Percentiles rank a stretch among this genome's conserved stretches.
Conservation (phyloP, 768 basidiomycete species). For the Polyporus arcularius region DNA sequence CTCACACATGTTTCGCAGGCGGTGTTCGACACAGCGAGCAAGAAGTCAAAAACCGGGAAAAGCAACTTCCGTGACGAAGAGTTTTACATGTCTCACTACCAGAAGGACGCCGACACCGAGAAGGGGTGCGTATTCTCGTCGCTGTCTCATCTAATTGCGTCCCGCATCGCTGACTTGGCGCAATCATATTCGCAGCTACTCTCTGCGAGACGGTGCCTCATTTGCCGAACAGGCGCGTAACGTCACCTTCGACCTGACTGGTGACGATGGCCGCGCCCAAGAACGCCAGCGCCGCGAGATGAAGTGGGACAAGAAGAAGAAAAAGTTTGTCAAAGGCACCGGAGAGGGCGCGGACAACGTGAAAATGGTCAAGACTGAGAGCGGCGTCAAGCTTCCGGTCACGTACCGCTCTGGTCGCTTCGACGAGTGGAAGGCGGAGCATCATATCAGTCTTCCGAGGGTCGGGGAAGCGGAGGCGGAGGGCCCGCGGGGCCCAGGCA, state of each 20-base stretch:
- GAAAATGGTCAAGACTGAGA: slow-evolving; percentile 92
- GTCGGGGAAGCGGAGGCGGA: slow-evolving; percentile 80
- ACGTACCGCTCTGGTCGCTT: slow-evolving; percentile 92
- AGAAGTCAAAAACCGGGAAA: slow-evolving; percentile 43
- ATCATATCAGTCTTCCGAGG: slow-evolving; percentile 68
- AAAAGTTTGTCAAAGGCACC: slow-evolving; percentile 87
- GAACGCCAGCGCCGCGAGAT: slow-evolving; percentile 64
- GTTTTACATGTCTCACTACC: slow-evolving; percentile 92
- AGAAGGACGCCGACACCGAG: slow-evolving; percentile 84
- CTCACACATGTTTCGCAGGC: slow-evolving; percentile 42
- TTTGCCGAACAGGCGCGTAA: slow-evolving; percentile 83
- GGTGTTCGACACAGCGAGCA: slow-evolving; percentile 54
- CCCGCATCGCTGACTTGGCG: not conserved
- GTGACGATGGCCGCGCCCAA: slow-evolving; percentile 67
- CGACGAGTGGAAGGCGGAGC: slow-evolving; percentile 92
- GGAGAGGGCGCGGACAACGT: slow-evolving; percentile 89
- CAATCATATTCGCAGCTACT: slow-evolving; percentile 58
- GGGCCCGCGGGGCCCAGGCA: slow-evolving; percentile 26
- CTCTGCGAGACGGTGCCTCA: slow-evolving; percentile 83
- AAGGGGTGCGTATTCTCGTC: slow-evolving; percentile 67
- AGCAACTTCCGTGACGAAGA: slow-evolving; percentile 72
- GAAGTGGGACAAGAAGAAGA: slow-evolving; percentile 96
- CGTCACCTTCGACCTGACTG: slow-evolving; percentile 79
- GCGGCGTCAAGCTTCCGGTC: slow-evolving; percentile 86
- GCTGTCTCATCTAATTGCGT: not conserved